Evolutionary conservation across 805 yeast genomes (phyloP), one percentile per base, ranked within the genome.

Genomic region (Ogataea degrootiae): DNA sequence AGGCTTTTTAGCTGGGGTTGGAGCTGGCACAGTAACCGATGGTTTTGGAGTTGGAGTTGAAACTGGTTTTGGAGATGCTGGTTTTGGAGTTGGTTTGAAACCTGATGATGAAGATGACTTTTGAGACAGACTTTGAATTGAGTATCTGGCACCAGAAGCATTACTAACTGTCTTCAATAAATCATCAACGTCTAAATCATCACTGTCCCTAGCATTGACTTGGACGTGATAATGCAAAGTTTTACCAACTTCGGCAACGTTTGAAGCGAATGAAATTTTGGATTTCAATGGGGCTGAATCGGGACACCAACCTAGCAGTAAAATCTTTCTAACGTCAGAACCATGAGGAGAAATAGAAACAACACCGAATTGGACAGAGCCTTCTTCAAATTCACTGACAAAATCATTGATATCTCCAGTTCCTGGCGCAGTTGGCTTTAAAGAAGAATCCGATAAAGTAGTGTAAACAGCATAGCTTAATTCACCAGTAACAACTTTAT

Each of bases 101-200:
- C 56, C 51, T n/a, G 65, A 43, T 2, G 56, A 29, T 16, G 57
- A 42, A 11, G 56, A 29, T n/a, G 56, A 42, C 16, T 55, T 48
- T 15, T 48, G 47, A 7, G 61, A 39, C 41, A 67, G 48, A 35
- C 60, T 51, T 59, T 81, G 87, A 46, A 80, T 78, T 5, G 94
- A 83, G 70, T 94, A 94, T 62, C 96, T 83, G 16, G 99, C 96
- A 59, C 99, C 99, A 2, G 98, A 87, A 34, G 98, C 97, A 55
- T 88, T 85, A 54, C 87, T 82, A 42, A 94, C 82, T 54, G 88
- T 83, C 39, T 80, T 74, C 56, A 89, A 66, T 48, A 94, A 77
- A 50, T 86, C 95, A 23, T 75, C 75, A 39, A 86, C 85, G 57
- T 88, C 87, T 63, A 95, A 75, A 66, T 94, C 99, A 61, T 90